Evolutionary conservation across 1,284 basidiomycete species (phyloP), one percentile per base, ranked within the genome.

Genomic region (Heterobasidion irregulare): DNA sequence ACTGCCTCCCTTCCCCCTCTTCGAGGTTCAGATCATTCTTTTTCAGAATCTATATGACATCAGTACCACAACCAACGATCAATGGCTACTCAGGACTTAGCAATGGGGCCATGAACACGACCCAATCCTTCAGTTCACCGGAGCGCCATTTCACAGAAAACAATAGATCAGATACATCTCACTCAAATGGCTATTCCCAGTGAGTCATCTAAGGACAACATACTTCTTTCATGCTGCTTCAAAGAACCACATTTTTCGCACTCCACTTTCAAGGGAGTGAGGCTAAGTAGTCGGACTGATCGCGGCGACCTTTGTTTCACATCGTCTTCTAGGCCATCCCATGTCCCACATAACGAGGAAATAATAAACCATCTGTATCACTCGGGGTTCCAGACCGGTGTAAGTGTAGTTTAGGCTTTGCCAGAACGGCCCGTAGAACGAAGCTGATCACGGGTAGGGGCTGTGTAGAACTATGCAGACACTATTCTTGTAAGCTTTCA

Each of bases 301-400:
- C 38, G 26, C 26, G 26, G 26, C 26, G 26, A 41, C 15, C 16
- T 12, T 26, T 43, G 33, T 8, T 33, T 36, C 13, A 34, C 16
- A 26, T 32, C 41, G 36, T 52, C 19, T 26, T 54, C 54, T 59
- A 80, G 77, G 61, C 63, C 72, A 58, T 72, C 74, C 47, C 82
- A 75, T 66, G 77, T 79, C 64, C 62, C 73, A 51, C 86, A 88
- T 68, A 82, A 86, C 59, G 82, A 86, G 64, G 79, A 83, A 61
- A 85, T 89, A 63, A 76, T 89, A 59, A 78, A 80, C 66, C 84
- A 91, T 68, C 70, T 91, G 61, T 89, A 88, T 68, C 79, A 86
- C 61, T 75, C 83, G 56, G 87, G 88, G 35, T 91, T 90, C 66
- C 84, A 88, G 66, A 82, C 83, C 56, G 86, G 88, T 62, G 88